Base-by-base conservation (phyloP, 1,284 basidiomycete species). In the Earliella scabrosa region DNA sequence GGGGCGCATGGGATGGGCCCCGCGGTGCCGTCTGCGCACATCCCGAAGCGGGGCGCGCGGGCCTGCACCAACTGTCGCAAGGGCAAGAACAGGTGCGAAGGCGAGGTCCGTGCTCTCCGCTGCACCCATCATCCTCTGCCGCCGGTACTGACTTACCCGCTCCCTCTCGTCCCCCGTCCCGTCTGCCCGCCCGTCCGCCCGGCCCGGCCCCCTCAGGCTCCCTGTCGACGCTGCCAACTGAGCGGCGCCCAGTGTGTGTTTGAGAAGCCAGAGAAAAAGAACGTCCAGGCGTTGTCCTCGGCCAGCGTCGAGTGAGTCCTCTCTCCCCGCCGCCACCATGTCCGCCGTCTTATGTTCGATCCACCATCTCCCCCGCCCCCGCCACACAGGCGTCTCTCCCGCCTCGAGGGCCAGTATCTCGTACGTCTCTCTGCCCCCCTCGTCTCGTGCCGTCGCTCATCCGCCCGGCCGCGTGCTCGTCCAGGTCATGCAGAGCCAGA, bases 61-160 rank as follows among this genome's bases (percentile, higher is more conserved):
- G 89, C 90, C 56, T 92, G 89, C 73, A 91, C 90, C 29, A 84
- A 86, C 66, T 91, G 92, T 74, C 86, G 92, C 66, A 92, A 90
- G 75, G 93, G 93, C 50, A 96, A 96, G 80, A 96, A 95, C 77
- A 81, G 93, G 68, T 96, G 93, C 70, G 94, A 96, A 78, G 90
- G 90, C 71, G 92, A 93, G 82, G 89, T 89, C 59, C 39, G 56
- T 64, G 39, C 56, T 29, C 39, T 65, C 66, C 57, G 11, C 54
- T 57, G 47, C 34, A 49, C 38, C 57, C 61, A 54, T 62, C 59
- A 32, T n/a, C 44, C 29, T 29, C 66, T 64, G 66, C 65, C 59
- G 66, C 79, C 81, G 73, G 78, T 53, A 45, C 58, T 52, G 29
- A 48, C 58, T 50, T 34, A 38, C 39, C 40, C 34, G 46, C 49